Base-by-base conservation (phyloP, 768 basidiomycete genomes). In the Galerina marginata region DNA sequence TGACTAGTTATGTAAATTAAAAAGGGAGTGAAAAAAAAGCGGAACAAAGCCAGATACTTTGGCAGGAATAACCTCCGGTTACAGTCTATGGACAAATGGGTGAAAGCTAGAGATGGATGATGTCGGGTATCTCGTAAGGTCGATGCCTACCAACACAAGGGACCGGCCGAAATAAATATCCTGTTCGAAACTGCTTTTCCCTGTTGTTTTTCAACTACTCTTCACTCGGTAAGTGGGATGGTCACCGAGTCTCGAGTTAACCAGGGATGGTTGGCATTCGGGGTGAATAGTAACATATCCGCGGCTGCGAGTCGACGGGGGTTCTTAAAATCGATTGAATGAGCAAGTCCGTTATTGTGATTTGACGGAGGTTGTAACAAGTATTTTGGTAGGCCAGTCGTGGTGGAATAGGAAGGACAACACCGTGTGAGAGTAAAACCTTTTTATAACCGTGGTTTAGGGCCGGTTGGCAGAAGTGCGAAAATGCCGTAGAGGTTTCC, bases 101-200 rank as follows among this genome's bases (percentile, higher is more conserved):
- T 29, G n/a, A 40, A 49, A 58, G 26, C 6, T 42, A 49, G 10
- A 16, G 16, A 45, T 48, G 26, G 12, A 25, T 23, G 11, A 71
- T 86, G 79, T 88, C 54, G 77, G 83, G 74, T 83, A 84, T 77
- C 84, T 86, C 85, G 86, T 88, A 87, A 85, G 85, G 85, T 78
- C 80, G 66, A 71, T 68, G 65, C 72, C 68, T 71, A 76, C 64
- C 60, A 64, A 60, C 56, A 66, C 57, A 66, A 75, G 69, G 73
- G 79, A 74, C 64, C 76, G 70, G 73, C 85, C 84, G 85, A 86
- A 85, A 83, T 83, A 77, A 83, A 83, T 83, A 82, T 75, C 79
- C 68, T 61, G 59, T 38, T 14, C 7, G 4, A 50, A 37, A 51
- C 77, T 55, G 49, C 45, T 86, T 72, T 86, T 71, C 83, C 83